Percentiles rank a stretch among this genome's conserved stretches.
These are phyloP conservation scores for Lentinula novae-zelandiae DNA, from an alignment of 1,284 basidiomycete species.

Conservation along the genomic window DNA sequence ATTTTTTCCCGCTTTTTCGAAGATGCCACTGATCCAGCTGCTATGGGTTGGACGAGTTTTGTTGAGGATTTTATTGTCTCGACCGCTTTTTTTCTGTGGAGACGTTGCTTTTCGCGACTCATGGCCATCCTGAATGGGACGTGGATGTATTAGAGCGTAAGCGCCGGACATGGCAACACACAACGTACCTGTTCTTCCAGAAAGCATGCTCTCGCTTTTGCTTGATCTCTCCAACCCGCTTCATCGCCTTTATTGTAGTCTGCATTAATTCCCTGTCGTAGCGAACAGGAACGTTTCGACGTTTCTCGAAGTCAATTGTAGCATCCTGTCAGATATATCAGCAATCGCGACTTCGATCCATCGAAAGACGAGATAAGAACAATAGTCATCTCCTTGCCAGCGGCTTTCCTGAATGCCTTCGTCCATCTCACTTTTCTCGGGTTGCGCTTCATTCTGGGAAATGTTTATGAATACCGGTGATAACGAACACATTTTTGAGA, in stretches of 20 bases:
- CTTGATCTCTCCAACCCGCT: slow-evolving; percentile 92
- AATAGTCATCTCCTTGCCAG: slow-evolving; percentile 99
- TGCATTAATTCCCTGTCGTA: slow-evolving; percentile 95
- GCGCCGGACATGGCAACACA: neutral
- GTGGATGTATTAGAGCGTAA: neutral
- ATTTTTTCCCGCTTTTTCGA: slow-evolving; percentile 73
- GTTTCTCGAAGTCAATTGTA: slow-evolving; percentile 99
- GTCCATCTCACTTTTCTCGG: slow-evolving; percentile 99
- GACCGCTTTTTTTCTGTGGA: slow-evolving; percentile 63
- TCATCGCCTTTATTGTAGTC: slow-evolving; percentile 97
- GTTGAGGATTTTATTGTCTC: slow-evolving; percentile 55
- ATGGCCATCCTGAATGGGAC: slow-evolving; percentile 67
- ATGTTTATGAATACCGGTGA: slow-evolving; percentile 2
- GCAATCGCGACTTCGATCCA: neutral
- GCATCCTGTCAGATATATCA: slow-evolving; percentile 65
- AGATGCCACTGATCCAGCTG: slow-evolving; percentile 27
- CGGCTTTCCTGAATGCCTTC: slow-evolving; percentile 98
- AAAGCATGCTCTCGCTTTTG: slow-evolving; percentile 92
- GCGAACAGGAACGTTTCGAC: slow-evolving; percentile 95
- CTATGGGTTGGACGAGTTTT: slow-evolving; percentile 71
- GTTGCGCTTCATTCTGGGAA: slow-evolving; percentile 94
- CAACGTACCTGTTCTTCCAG: slow-evolving; percentile 85
- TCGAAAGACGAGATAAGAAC: slow-evolving; percentile 43
- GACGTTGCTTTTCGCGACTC: slow-evolving; percentile 67
- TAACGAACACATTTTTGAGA: slow-evolving; percentile 1